Conservation (phyloP, 2,329 filamentous ascomycete genomes). For the Exophiala viscosa region DNA sequence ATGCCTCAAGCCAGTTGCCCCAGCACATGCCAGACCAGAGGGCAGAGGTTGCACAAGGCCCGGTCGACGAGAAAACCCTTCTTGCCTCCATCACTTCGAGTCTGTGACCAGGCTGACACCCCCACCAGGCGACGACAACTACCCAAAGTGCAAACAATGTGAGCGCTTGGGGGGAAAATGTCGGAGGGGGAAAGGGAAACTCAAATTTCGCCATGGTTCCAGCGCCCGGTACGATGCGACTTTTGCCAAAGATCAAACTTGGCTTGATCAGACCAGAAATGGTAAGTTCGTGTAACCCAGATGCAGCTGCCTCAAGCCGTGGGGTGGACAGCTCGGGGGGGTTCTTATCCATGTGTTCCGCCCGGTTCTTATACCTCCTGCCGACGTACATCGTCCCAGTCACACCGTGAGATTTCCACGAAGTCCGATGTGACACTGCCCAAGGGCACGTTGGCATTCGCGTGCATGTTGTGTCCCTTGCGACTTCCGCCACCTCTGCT, state of each 20-base stretch:
- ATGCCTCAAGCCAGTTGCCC: too few relatives aligned
- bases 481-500: not conserved
- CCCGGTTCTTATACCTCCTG: constrained; percentile 10
- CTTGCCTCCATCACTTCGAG: not conserved
- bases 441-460: constrained; percentile 5
- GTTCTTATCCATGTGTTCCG: constrained; percentile 6
- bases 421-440: constrained; percentile 10
- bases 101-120: constrained; percentile 13
- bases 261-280: constrained; percentile 28
- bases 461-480: constrained; percentile 10
- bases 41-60: not conserved
- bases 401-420: not conserved
- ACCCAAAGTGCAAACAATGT: constrained; percentile 28
- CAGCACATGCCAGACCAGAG: not conserved
- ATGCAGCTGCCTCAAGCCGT: constrained; percentile 4
- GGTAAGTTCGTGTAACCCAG: constrained; percentile 26
- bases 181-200: constrained; percentile 23
- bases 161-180: constrained; percentile 24
- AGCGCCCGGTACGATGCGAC: constrained; percentile 27
- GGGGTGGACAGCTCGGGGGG: not conserved
- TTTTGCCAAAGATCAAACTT: constrained; percentile 28
- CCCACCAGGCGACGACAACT: constrained; percentile 26
- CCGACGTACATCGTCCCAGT: not conserved
- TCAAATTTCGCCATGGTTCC: constrained; percentile 29
- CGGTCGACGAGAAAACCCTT: not conserved